phyloP scores from a whole-genome alignment of 768 basidiomycete genomes.

The Termitomyces sp. region DNA sequence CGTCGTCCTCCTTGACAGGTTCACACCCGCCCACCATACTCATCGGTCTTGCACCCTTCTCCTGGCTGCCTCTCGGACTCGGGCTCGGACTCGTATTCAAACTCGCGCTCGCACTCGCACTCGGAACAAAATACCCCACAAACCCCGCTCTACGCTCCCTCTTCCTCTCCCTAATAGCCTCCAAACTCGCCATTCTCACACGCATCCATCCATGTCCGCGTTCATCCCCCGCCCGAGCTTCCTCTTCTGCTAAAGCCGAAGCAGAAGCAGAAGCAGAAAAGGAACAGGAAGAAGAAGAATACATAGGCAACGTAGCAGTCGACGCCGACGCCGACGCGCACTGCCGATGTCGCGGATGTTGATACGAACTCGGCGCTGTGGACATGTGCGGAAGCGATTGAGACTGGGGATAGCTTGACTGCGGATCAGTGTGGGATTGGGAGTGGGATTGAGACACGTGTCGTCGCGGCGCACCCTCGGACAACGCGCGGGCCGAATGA shows the following conservation, averaged over 20 bases:
- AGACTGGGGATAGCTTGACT: neutral
- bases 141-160: neutral
- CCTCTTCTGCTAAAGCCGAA: no score
- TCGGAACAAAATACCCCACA: neutral
- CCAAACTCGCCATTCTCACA: slow-evolving; percentile 15
- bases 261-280: no score
- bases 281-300: neutral
- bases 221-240: no score
- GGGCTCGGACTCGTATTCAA: neutral
- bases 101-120: neutral
- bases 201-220: slow-evolving; percentile 22
- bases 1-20: no score
- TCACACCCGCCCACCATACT: no score
- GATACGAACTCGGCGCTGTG: no score
- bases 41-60: no score
- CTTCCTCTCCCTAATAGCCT: neutral
- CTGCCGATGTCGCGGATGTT: neutral
- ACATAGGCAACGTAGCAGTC: neutral
- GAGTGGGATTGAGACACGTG: no score
- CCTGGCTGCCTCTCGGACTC: no score
- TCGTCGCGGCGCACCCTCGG: neutral
- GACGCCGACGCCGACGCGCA: neutral
- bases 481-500: neutral
- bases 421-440: neutral
- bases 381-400: neutral